Evolutionary conservation across 495 filamentous ascomycete species (phyloP).

Genomic region (Elasticomyces elasticus): DNA sequence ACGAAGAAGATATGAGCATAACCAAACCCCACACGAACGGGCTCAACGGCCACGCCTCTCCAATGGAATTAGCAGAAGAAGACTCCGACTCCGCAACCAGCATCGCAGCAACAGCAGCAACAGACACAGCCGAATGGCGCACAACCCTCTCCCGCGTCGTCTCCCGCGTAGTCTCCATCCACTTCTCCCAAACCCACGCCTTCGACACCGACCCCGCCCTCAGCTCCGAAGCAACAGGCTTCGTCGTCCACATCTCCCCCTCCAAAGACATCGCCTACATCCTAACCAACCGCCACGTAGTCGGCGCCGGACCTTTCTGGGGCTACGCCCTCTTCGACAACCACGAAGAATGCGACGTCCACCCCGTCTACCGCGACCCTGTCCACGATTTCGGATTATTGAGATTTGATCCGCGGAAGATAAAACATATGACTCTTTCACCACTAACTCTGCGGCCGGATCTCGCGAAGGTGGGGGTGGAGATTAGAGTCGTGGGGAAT

Average conservation of each 20-base stretch:
- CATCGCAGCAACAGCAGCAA: constrained; percentile 36
- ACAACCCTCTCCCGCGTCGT: constrained; percentile 90
- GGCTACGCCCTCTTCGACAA: constrained; percentile 98
- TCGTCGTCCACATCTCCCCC: constrained; percentile 84
- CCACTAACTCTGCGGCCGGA: constrained; percentile 79
- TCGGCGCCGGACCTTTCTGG: constrained; percentile 94
- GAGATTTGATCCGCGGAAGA: constrained; percentile 85
- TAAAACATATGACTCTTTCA: constrained; percentile 88
- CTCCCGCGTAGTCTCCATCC: constrained; percentile 86
- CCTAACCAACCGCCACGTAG: constrained; percentile 56
- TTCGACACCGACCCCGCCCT: constrained; percentile 94
- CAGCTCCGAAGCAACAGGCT: constrained; percentile 91
- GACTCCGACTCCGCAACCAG: too few relatives aligned
- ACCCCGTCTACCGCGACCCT: constrained; percentile 95
- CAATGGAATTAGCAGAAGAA: constrained; percentile 27
- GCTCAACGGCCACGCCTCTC: constrained; percentile 20
- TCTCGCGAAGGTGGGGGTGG: constrained; percentile 63
- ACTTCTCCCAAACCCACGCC: constrained; percentile 96
- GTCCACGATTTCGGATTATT: constrained; percentile 98
- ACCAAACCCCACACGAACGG: constrained; percentile 9
- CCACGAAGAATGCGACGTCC: constrained; percentile 92
- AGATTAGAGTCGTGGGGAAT: constrained; percentile 96
- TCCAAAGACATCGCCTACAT: constrained; percentile 62
- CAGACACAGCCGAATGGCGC: constrained; percentile 94
- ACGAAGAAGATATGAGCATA: constrained; percentile 3